phyloP scores from a whole-genome alignment of 768 basidiomycete species.

The Lentinus brumalis region DNA sequence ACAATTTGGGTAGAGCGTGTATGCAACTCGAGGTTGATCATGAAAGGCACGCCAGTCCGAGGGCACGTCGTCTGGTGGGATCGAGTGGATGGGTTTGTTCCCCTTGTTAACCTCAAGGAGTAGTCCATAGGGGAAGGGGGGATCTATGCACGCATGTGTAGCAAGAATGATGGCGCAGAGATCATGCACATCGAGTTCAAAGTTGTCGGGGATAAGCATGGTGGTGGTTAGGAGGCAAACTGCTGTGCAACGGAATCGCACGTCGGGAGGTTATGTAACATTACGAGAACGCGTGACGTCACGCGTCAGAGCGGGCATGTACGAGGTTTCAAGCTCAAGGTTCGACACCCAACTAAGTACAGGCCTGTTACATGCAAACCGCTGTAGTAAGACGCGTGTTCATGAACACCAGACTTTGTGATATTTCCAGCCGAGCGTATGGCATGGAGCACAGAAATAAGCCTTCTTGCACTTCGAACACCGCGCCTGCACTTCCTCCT shows the following conservation, averaged over 20 bases:
- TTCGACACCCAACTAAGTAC: too few relatives aligned
- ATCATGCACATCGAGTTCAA: slow-evolving; percentile 24
- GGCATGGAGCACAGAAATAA: slow-evolving; percentile 21
- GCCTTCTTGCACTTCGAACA: slow-evolving; percentile 26
- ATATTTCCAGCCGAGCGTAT: slow-evolving; percentile 23
- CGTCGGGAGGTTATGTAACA: too few relatives aligned
- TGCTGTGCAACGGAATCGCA: too few relatives aligned
- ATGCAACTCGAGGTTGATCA: too few relatives aligned
- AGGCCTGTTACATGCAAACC: too few relatives aligned
- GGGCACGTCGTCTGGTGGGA: too few relatives aligned
- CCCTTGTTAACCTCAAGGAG: slow-evolving; percentile 17
- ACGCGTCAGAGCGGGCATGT: too few relatives aligned
- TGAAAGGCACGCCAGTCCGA: too few relatives aligned
- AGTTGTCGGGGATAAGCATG: slow-evolving; percentile 13
- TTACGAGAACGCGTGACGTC: too few relatives aligned
- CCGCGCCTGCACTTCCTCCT: slow-evolving; percentile 18
- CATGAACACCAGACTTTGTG: slow-evolving; percentile 23
- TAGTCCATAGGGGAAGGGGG: neutral
- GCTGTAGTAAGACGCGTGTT: neutral
- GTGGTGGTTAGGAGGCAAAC: too few relatives aligned
- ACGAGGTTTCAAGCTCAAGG: too few relatives aligned
- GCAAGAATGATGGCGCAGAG: slow-evolving; percentile 21
- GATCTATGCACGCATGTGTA: slow-evolving; percentile 10
- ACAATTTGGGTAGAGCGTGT: neutral
- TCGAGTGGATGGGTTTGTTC: neutral